Conservation (phyloP, 1,139 yeast species). For the Zygosaccharomyces sapae region DNA sequence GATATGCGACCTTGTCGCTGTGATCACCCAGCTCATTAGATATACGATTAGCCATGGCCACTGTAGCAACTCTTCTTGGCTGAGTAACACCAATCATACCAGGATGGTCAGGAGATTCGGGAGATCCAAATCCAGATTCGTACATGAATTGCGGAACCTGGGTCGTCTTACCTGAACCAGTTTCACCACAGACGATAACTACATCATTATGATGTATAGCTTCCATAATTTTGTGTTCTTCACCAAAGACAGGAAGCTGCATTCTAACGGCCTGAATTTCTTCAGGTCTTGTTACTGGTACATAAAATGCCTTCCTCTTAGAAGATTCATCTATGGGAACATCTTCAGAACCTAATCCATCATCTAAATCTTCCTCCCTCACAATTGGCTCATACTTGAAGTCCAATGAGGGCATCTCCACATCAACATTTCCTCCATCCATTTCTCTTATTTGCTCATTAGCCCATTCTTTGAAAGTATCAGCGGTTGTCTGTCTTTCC, state of each 20-base stretch:
- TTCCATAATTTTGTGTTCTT: conserved; percentile 93
- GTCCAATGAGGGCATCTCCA: conserved; percentile 50
- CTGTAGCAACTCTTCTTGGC: conserved; percentile 98
- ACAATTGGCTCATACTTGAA: conserved; percentile 46
- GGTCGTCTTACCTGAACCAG: conserved; percentile 81
- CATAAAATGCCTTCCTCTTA: conserved; percentile 62
- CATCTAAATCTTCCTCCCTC: conserved; percentile 62
- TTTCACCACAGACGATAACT: conserved; percentile 87
- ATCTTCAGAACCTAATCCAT: conserved; percentile 54
- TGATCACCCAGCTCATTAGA: conserved; percentile 77
- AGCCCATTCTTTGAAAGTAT: conserved; percentile 54
- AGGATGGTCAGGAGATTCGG: conserved; percentile 57
- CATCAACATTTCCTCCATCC: conserved; percentile 53
- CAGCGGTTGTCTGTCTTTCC: conserved; percentile 37
- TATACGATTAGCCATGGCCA: conserved; percentile 93
- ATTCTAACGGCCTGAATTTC: conserved; percentile 64
- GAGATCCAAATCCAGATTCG: conserved; percentile 84
- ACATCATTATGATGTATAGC: conserved; percentile 91
- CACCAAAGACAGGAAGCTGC: conserved; percentile 81
- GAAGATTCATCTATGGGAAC: conserved; percentile 53
- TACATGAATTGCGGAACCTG: conserved; percentile 75
- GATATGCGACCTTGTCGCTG: conserved; percentile 76
- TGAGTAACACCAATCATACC: conserved; percentile 97
- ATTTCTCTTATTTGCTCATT: conserved; percentile 44
- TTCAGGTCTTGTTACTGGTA: conserved; percentile 59